A percentile compares a stretch with the other conserved stretches of the same genome.
Evolutionary conservation across 139 green algal species (phyloP).

Genomic region (Mesotaenium endlicherianum): DNA sequence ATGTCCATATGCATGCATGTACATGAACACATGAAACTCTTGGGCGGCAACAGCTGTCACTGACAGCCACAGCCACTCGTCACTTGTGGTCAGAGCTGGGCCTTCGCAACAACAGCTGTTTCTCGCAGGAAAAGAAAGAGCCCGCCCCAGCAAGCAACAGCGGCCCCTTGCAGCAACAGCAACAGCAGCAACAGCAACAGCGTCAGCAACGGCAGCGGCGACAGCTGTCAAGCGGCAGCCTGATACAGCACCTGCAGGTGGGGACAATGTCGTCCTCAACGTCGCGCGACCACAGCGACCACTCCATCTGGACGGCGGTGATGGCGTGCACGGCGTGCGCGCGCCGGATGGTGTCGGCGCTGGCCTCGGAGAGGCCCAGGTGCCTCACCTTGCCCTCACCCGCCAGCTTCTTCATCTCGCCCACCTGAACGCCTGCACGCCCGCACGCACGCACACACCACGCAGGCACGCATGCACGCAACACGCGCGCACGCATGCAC

Average conservation of each 20-base stretch:
- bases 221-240: neutral
- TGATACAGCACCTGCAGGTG: slow-evolving; percentile 45
- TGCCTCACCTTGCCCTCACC: slow-evolving; percentile 72
- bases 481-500: neutral
- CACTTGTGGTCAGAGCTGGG: too few relatives aligned
- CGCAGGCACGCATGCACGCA: neutral
- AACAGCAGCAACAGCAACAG: neutral
- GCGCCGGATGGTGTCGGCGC: slow-evolving; percentile 59
- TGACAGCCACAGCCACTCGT: neutral
- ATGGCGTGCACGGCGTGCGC: slow-evolving; percentile 67
- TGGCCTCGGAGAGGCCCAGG: slow-evolving; percentile 70
- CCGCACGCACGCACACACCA: too few relatives aligned
- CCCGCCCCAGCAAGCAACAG: too few relatives aligned
- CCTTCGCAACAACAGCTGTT: too few relatives aligned
- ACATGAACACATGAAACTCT: too few relatives aligned
- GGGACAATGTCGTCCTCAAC: slow-evolving; percentile 67
- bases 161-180: too few relatives aligned
- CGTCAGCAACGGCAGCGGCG: neutral
- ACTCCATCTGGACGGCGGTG: slow-evolving; percentile 69
- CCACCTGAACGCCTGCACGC: slow-evolving; percentile 58
- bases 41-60: neutral
- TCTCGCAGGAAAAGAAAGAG: too few relatives aligned
- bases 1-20: too few relatives aligned
- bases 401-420: slow-evolving; percentile 55
- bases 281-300: slow-evolving; percentile 67